Base-by-base conservation (phyloP, 2,329 filamentous ascomycete species). In the Arthrocladium fulminans region DNA sequence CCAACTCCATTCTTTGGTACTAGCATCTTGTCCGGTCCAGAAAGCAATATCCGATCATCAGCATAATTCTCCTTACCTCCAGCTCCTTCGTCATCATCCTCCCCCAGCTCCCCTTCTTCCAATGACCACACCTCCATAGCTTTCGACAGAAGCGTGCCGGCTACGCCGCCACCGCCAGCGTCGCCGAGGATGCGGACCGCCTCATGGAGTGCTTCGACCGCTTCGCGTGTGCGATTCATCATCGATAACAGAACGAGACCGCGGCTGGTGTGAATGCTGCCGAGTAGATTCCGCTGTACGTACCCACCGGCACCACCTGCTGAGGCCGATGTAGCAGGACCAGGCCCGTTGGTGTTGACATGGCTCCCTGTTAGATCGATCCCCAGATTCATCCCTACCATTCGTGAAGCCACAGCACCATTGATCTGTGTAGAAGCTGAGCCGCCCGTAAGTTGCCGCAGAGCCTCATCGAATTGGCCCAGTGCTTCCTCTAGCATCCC, bases 231-330 rank as follows among this genome's bases (percentile, higher is more conserved):
- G 44, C 79, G 75, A 13, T 79, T 80, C n/a, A 54, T 51, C 56
- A 88, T 73, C 59, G 95, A 88, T 57, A 97, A 76, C 47, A 90
- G 74, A 10, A 94, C 84, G 13, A 97, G 72, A 0, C 87, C 90
- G 60, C 94, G 64, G 38, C 68, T 70, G 4, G 69, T 72, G 52
- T 73, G 67, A 19, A 73, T 63, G 3, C 67, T 70, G 2, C 70
- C 70, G 23, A 69, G 60, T 41, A 73, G 59, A 2, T 69, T 69
- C 6, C 69, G 63, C 49, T 72, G 70, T 54, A 72, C 70, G 45
- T 72, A 72, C 6, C 69, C 69, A 30, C 67, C 67, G 12, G 71
- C 68, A 9, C 65, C 61, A 8, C 32, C 32, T 8, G 32, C 32
- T n/a, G 32, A 35, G n/a, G 32, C 32, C n/a, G 32, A 35, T 7